Conservation (phyloP, 148 eudicot species). For the Rhododendron molle region DNA sequence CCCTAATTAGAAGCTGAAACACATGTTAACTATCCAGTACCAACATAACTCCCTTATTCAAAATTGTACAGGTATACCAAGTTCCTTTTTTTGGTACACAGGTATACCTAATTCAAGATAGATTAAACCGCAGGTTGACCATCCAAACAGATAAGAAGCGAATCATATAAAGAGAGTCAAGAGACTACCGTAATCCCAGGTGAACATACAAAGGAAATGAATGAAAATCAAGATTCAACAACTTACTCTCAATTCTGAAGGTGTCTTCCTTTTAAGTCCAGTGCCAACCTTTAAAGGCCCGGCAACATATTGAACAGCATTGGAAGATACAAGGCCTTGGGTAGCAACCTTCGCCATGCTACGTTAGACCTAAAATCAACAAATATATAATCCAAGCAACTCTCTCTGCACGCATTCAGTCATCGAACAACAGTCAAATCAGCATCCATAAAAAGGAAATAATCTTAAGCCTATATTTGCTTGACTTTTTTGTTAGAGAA, state of each 20-base stretch:
- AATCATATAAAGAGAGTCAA: not conserved
- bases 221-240: not conserved
- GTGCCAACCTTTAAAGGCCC: conserved; percentile 33
- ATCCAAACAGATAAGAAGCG: not conserved
- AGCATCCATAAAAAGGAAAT: not conserved
- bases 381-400: not conserved
- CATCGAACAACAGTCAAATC: not conserved
- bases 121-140: not conserved
- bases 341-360: conserved; percentile 76
- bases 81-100: not conserved
- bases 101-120: not conserved
- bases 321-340: conserved; percentile 39
- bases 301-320: conserved; percentile 37
- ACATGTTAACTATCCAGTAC: not conserved
- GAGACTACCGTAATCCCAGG: not conserved
- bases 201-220: not conserved
- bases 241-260: conserved; percentile 77
- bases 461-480: not conserved
- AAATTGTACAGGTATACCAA: not conserved
- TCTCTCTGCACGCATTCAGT: conserved; percentile 6
- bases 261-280: conserved; percentile 70
- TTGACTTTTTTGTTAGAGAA: not conserved
- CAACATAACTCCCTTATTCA: not conserved
- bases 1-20: not conserved
- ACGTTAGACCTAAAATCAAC: not conserved